Conservation (phyloP, 495 filamentous ascomycete genomes). For the Staphylotrichum longicolle region DNA sequence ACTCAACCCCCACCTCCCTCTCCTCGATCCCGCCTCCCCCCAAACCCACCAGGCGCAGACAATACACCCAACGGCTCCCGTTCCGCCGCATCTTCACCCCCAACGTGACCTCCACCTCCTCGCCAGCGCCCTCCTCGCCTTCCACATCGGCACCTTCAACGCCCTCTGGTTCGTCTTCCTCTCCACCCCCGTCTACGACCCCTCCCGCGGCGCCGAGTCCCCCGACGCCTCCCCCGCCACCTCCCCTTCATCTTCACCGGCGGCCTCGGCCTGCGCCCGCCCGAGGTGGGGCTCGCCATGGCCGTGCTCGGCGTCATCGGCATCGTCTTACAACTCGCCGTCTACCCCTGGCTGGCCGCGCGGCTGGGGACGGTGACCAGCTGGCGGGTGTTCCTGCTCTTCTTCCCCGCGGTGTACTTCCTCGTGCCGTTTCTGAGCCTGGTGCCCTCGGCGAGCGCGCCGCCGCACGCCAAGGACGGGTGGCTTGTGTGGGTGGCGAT, state of each 20-base stretch:
- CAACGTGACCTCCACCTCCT: conserved; percentile 67
- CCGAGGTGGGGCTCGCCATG: conserved; percentile 72
- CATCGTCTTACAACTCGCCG: conserved; percentile 70
- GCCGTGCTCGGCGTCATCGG: conserved; percentile 75
- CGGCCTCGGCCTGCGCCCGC: conserved; percentile 72
- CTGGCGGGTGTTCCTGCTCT: conserved; percentile 64
- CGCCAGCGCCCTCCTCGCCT: conserved; percentile 67
- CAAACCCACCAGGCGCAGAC: conserved; percentile 24
- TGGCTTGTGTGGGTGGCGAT: conserved; percentile 66
- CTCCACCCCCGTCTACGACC: conserved; percentile 70
- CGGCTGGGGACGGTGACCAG: conserved; percentile 65
- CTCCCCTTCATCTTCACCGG: conserved; percentile 77
- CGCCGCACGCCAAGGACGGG: conserved; percentile 64
- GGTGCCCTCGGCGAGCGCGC: conserved; percentile 59
- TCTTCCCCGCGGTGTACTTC: conserved; percentile 73
- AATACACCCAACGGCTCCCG: conserved; percentile 50
- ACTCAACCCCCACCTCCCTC: conserved; percentile 16
- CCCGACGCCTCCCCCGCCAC: conserved; percentile 40
- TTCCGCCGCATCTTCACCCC: conserved; percentile 77
- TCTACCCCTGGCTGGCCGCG: conserved; percentile 69
- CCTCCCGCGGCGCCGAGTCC: conserved; percentile 30
- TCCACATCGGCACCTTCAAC: conserved; percentile 81
- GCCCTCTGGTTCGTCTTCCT: conserved; percentile 83
- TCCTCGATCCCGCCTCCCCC: conserved; percentile 7
- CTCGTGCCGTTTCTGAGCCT: conserved; percentile 70